A percentile compares a stretch with the other conserved stretches of the same genome.
Conservation (phyloP, 169 alveolate species). For the Plasmodium coatneyi region DNA sequence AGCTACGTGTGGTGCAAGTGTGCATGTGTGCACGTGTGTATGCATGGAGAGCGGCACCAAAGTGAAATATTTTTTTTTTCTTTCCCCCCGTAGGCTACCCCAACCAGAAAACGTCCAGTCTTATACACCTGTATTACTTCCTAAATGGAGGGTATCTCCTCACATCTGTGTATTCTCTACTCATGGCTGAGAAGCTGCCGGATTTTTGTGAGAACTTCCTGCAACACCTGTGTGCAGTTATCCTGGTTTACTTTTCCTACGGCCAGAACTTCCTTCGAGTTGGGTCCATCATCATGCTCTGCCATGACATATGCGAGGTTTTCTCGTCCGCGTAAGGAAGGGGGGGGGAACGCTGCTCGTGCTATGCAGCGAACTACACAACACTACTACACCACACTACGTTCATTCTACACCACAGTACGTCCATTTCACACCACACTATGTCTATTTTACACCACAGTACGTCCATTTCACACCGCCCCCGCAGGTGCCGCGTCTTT, state of each 20-base stretch:
- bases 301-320: conserved; percentile 84
- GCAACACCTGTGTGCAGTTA: conserved; percentile 80
- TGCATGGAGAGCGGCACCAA: background rate
- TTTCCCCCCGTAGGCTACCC: conserved; percentile 75
- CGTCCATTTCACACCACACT: too few species aligned
- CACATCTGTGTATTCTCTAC: conserved; percentile 70
- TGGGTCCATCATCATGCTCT: conserved; percentile 80
- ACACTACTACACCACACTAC: background rate
- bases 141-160: conserved; percentile 80
- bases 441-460: background rate
- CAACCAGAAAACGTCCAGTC: conserved; percentile 76
- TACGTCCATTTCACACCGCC: background rate
- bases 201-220: conserved; percentile 81
- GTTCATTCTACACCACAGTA: background rate
- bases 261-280: conserved; percentile 80
- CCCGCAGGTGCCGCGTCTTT: conserved; percentile 81
- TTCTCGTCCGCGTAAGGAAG: conserved; percentile 82
- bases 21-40: background rate
- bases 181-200: conserved; percentile 78
- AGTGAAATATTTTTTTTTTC: background rate
- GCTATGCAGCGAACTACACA: background rate
- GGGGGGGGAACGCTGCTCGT: background rate
- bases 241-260: conserved; percentile 81
- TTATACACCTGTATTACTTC: conserved; percentile 79
- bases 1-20: background rate